phyloP scores from a whole-genome alignment of 495 filamentous ascomycete genomes.

The Friedmanniomyces endolithicus region DNA sequence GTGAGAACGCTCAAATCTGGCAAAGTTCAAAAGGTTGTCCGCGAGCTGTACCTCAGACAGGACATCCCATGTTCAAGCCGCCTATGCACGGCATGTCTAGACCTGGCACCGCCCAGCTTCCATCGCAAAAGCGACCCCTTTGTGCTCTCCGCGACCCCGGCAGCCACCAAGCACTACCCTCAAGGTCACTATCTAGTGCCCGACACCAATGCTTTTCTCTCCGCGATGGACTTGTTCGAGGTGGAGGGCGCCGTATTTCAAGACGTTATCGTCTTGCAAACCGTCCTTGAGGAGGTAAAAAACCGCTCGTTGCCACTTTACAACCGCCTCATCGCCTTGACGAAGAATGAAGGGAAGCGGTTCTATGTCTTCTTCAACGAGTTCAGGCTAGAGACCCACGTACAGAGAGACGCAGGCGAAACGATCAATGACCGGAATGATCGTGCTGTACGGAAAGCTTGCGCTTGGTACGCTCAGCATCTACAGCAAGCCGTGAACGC shows the following conservation, averaged over 20 bases:
- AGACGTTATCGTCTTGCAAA: conserved; percentile 89
- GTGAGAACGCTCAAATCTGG: conserved; percentile 84
- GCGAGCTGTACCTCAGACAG: conserved; percentile 86
- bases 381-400: conserved; percentile 83
- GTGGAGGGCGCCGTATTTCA: conserved; percentile 75
- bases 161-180: conserved; percentile 65
- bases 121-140: conserved; percentile 62
- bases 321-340: conserved; percentile 77
- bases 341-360: conserved; percentile 86
- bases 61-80: conserved; percentile 96
- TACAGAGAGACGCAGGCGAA: conserved; percentile 61
- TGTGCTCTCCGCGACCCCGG: conserved; percentile 74
- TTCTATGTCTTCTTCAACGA: conserved; percentile 99
- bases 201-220: conserved; percentile 91
- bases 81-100: conserved; percentile 65
- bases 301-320: conserved; percentile 91
- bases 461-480: conserved; percentile 81
- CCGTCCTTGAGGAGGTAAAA: conserved; percentile 86
- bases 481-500: conserved; percentile 46
- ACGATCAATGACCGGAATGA: conserved; percentile 96
- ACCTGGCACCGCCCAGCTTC: conserved; percentile 60
- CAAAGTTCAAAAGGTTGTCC: conserved; percentile 96
- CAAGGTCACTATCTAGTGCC: conserved; percentile 90
- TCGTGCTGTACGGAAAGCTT: conserved; percentile 72
- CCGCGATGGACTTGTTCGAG: conserved; percentile 93